These are phyloP conservation scores for Cryptomeria japonica DNA, from an alignment of 75 land plant species.

Conservation along the genomic window DNA sequence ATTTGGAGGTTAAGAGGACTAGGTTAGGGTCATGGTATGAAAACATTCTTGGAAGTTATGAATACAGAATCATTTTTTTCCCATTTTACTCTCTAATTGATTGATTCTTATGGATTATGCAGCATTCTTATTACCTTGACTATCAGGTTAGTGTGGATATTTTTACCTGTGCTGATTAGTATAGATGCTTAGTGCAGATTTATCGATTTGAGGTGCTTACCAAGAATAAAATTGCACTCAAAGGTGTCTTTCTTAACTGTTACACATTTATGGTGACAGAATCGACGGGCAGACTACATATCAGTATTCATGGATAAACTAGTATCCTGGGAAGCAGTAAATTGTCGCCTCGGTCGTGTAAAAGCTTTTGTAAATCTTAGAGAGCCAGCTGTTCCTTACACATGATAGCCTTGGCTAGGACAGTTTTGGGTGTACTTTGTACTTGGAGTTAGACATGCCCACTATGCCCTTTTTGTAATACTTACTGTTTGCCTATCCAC, in stretches of 20 bases:
- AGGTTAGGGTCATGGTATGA: not conserved
- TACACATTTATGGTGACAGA: conserved; percentile 36
- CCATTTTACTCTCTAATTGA: not conserved
- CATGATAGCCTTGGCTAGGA: too few species aligned
- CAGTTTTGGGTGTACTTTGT: too few species aligned
- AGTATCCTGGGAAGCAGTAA: conserved; percentile 78
- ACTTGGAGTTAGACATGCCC: too few species aligned
- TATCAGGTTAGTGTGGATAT: conserved; percentile 55
- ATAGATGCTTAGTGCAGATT: not conserved
- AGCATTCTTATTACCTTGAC: conserved; percentile 97
- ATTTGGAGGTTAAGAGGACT: not conserved
- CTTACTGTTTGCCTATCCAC: too few species aligned
- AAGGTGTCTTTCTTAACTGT: not conserved
- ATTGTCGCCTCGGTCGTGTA: conserved; percentile 56
- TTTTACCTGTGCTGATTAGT: not conserved
- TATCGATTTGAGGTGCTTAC: not conserved
- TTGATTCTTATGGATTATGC: conserved; percentile 22
- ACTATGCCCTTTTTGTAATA: too few species aligned
- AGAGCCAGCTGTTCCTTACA: conserved; percentile 8
- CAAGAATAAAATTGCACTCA: not conserved
- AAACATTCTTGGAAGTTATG: not conserved
- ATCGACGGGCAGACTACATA: conserved; percentile 64
- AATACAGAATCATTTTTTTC: conserved; percentile 6
- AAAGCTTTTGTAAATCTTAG: conserved; percentile 23
- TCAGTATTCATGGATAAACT: conserved; percentile 67